Conservation (phyloP, 2,329 filamentous ascomycete species). For the Ophiostoma australiae region DNA sequence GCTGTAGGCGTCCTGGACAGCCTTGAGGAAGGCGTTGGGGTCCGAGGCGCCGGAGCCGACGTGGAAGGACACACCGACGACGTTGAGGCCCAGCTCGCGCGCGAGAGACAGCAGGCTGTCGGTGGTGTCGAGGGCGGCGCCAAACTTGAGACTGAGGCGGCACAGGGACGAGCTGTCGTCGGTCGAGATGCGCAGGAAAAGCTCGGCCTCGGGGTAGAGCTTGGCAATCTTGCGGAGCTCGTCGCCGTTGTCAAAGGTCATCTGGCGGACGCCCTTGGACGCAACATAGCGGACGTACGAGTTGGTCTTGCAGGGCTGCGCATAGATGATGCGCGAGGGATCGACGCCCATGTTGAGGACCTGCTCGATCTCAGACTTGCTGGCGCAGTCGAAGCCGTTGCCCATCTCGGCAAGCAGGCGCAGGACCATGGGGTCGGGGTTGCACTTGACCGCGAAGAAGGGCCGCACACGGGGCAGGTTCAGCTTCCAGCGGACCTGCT, state of each 20-base stretch:
- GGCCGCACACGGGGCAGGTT: slow-evolving; percentile 89
- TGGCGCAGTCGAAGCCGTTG: slow-evolving; percentile 96
- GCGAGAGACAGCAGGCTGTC: slow-evolving; percentile 73
- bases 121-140: slow-evolving; percentile 79
- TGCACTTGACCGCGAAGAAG: slow-evolving; percentile 99
- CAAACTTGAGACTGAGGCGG: slow-evolving; percentile 95
- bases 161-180: slow-evolving; percentile 94
- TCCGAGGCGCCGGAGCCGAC: slow-evolving; percentile 95
- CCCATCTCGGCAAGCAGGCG: slow-evolving; percentile 82
- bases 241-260: slow-evolving; percentile 98
- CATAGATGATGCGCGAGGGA: slow-evolving; percentile 92
- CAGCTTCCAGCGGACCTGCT: slow-evolving; percentile 97
- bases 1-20: slow-evolving; percentile 78
- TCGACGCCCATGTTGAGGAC: slow-evolving; percentile 77
- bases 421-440: slow-evolving; percentile 85
- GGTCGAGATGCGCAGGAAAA: slow-evolving; percentile 90
- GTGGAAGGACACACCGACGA: slow-evolving; percentile 96
- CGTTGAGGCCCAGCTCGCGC: slow-evolving; percentile 75
- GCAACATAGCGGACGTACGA: slow-evolving; percentile 92
- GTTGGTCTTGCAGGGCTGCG: slow-evolving; percentile 98
- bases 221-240: slow-evolving; percentile 97
- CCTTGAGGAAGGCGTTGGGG: slow-evolving; percentile 83
- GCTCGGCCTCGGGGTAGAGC: slow-evolving; percentile 80
- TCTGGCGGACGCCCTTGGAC: slow-evolving; percentile 81
- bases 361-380: slow-evolving; percentile 94